These are phyloP conservation scores for Talaromyces amestolkiae DNA, from an alignment of 2,329 filamentous ascomycete species.

Conservation along the genomic window DNA sequence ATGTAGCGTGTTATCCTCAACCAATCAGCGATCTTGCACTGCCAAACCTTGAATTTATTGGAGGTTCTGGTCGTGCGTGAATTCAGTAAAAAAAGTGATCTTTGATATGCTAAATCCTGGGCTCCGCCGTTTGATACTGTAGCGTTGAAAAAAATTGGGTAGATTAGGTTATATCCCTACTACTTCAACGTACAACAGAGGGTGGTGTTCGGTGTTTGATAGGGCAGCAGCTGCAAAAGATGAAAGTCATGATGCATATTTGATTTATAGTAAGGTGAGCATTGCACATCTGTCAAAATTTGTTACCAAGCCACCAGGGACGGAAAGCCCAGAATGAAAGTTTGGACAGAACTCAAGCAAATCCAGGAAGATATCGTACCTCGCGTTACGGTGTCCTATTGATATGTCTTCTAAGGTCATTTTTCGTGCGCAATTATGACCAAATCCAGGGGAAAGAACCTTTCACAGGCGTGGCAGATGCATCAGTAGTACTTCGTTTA, in stretches of 20 bases:
- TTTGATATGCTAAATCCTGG: not conserved
- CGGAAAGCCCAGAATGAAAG: constrained; percentile 3
- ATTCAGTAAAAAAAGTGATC: not conserved
- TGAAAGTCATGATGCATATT: too few species aligned
- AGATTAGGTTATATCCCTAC: too few species aligned
- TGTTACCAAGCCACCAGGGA: too few species aligned
- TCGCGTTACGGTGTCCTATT: constrained; percentile 34
- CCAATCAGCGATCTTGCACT: not conserved
- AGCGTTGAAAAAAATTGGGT: too few species aligned
- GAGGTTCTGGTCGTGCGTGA: constrained; percentile 4
- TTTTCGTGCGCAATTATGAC: too few species aligned
- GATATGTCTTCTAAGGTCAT: too few species aligned
- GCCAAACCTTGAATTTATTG: constrained; percentile 1
- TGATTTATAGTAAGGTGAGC: constrained; percentile 37
- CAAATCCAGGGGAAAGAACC: too few species aligned
- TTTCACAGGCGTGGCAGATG: too few species aligned
- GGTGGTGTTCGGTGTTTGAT: too few species aligned
- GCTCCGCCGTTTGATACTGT: too few species aligned
- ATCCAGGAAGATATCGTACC: constrained; percentile 8
- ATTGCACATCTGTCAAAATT: constrained; percentile 30
- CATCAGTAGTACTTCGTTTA: not conserved
- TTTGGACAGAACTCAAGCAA: constrained; percentile 1
- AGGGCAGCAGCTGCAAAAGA: too few species aligned
- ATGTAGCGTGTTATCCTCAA: not conserved
- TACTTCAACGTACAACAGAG: too few species aligned